Percentiles rank a stretch among this genome's conserved stretches.
phyloP scores from a whole-genome alignment of 306 rosid species.

The Sicyos edulis region DNA sequence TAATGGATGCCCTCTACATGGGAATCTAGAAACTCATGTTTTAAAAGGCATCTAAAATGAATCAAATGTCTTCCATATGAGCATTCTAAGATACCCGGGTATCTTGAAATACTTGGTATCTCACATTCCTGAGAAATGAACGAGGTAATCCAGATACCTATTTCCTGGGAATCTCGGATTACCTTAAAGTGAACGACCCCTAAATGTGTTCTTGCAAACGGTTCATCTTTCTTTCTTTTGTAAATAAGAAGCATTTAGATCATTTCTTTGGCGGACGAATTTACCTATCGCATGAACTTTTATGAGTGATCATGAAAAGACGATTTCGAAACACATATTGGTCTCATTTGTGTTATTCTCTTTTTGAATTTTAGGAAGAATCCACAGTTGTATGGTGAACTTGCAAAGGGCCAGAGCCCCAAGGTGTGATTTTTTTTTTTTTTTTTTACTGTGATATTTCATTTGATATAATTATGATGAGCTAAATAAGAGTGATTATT shows the following conservation, averaged over 20 bases:
- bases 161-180: too few relatives aligned
- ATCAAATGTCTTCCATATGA: too few relatives aligned
- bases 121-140: too few relatives aligned
- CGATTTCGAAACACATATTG: neutral
- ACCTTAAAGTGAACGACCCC: too few relatives aligned
- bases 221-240: neutral
- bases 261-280: too few relatives aligned
- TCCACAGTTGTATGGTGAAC: constrained; percentile 77
- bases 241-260: too few relatives aligned
- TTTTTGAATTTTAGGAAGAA: constrained; percentile 40
- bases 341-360: constrained; percentile 16
- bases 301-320: neutral
- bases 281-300: neutral
- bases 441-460: neutral
- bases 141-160: too few relatives aligned
- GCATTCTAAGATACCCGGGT: too few relatives aligned
- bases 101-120: too few relatives aligned
- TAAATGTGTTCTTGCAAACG: constrained; percentile 7
- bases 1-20: too few relatives aligned
- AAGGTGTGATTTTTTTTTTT: constrained; percentile 36
- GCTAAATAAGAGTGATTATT: neutral
- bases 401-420: constrained; percentile 92
- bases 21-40: too few relatives aligned
- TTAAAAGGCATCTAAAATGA: too few relatives aligned
- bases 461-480: neutral